Evolutionary conservation across 805 yeast species (phyloP), one percentile per base, ranked within the genome.

Genomic region (Jamesozyma lodderae): DNA sequence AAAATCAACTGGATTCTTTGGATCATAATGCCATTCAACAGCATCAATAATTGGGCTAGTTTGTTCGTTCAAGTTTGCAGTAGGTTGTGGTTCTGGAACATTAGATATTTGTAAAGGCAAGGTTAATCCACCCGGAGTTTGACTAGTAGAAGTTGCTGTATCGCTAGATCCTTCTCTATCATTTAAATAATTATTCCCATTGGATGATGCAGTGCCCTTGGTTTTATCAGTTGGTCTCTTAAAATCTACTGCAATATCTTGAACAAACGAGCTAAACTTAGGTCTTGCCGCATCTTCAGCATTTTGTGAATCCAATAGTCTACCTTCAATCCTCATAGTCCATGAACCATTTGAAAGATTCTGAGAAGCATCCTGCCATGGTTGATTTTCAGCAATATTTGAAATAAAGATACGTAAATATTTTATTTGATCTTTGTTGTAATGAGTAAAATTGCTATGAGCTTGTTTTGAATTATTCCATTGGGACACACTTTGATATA

Each of bases 1-100:
- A 57, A 90, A 90, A 37, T 77, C 75, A 0, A 71, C 72, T 13
- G 66, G 57, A 40, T 60, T 55, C 28, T 60, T 59, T 4, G 69
- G 61, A 41, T 78, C 81, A 47, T 81, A 88, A 59, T 87, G 88
- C 98, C 98, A 92, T 60, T 92, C 96, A 31, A 90, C 75, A 11
- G 55, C 55, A 41, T 55, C 60, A 6, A 39, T 38, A 18, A 54
- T 52, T 29, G 22, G 28, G 3, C 13, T 29, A 11, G 5, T 25
- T 25, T 7, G 28, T 11, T 25, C 15, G 6, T 25, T 13, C n/a
- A 13, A 11, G 13, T 17, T 14, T 15, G 21, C 17, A 5, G 2
- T 13, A 13, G 27, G 4, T 21, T 37, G 17, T 14, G 26, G 14
- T 9, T 29, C 5, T 31, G 11, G n/a, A 3, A 19, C 18, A 6